Evolutionary conservation across 495 filamentous ascomycete species (phyloP).

Genomic region (Penicillium arizonense): DNA sequence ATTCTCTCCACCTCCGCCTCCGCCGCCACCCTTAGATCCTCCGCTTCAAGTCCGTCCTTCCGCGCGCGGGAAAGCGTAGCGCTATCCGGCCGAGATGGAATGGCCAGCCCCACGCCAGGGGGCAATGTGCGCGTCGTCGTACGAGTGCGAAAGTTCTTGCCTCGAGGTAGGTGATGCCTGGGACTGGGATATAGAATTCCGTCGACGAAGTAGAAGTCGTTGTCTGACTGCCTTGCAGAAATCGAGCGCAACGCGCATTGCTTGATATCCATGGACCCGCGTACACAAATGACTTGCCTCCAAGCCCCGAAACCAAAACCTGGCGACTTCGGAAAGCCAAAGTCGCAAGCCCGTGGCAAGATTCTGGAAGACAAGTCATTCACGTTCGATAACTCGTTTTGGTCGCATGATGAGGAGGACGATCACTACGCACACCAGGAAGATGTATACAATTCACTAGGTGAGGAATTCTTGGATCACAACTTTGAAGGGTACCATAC

Average conservation of each 20-base stretch:
- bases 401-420: conserved; percentile 78
- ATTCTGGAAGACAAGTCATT: conserved; percentile 85
- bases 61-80: conserved; percentile 68
- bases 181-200: not conserved
- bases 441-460: conserved; percentile 90
- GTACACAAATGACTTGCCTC: conserved; percentile 76
- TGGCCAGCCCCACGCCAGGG: conserved; percentile 45
- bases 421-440: conserved; percentile 82
- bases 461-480: conserved; percentile 97
- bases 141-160: conserved; percentile 83
- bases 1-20: conserved; percentile 59
- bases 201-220: not conserved
- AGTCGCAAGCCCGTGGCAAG: conserved; percentile 67
- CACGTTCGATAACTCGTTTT: conserved; percentile 96
- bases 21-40: conserved; percentile 50
- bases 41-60: conserved; percentile 60
- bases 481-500: conserved; percentile 99
- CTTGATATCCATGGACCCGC: conserved; percentile 86
- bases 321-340: conserved; percentile 61
- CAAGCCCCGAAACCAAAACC: conserved; percentile 58
- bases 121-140: conserved; percentile 96
- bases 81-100: conserved; percentile 32
- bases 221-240: conserved; percentile 52
- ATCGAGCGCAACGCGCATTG: conserved; percentile 76
- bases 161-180: conserved; percentile 64